A percentile compares a stretch with the other conserved stretches of the same genome.
These are phyloP conservation scores for Larix kaempferi DNA, from an alignment of 75 land plant species.

Conservation along the genomic window DNA sequence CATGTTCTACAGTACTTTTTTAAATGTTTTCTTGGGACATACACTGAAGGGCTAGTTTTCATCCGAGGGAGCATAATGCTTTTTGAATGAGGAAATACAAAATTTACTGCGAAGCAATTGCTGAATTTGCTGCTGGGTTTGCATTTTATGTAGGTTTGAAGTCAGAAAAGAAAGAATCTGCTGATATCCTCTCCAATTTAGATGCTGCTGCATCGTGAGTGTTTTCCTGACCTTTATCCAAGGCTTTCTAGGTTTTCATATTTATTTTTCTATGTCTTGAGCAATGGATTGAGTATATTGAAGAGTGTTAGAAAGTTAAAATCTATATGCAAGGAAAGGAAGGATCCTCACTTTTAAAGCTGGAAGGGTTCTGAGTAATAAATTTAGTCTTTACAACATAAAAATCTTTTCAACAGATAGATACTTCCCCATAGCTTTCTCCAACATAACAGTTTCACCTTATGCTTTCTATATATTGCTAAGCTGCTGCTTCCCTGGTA, in stretches of 20 bases:
- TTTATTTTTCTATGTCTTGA: not conserved
- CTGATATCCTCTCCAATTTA: constrained; percentile 49
- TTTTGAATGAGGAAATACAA: not conserved
- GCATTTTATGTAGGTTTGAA: constrained; percentile 51
- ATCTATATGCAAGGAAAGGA: not conserved
- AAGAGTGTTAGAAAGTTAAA: not conserved
- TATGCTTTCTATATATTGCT: not conserved
- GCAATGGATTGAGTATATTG: not conserved
- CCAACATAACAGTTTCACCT: not conserved
- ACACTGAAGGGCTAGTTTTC: not conserved
- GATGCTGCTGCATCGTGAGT: constrained; percentile 85
- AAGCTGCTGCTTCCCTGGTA: not conserved
- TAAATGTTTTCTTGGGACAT: not conserved
- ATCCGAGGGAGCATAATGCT: not conserved
- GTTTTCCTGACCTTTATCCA: not conserved
- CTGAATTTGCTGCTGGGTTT: constrained; percentile 3
- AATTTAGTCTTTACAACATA: not conserved
- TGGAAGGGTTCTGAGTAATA: too few species aligned
- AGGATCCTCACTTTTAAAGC: too few species aligned
- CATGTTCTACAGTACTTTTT: not conserved
- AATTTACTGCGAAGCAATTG: not conserved
- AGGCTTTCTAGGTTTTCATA: not conserved
- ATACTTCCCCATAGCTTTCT: not conserved
- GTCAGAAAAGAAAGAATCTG: constrained; percentile 60
- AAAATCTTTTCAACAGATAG: not conserved